Evolutionary conservation across 1,139 yeast species (phyloP).

Genomic region (Diutina mesorugosa): DNA sequence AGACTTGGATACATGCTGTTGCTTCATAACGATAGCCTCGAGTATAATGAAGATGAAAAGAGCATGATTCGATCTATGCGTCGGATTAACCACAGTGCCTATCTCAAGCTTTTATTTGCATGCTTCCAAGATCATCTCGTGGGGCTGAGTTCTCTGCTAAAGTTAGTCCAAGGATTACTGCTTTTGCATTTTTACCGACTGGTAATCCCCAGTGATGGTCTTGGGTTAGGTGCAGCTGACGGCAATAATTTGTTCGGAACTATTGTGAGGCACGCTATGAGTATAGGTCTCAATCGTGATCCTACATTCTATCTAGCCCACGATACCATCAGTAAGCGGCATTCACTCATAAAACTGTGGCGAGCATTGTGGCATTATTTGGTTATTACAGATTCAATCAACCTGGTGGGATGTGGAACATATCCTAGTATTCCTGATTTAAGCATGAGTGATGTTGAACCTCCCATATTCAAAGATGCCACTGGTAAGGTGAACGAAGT

Average conservation of each 20-base stretch:
- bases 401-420: slow-evolving; percentile 24
- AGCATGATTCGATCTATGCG: neutral
- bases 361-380: slow-evolving; percentile 26
- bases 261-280: slow-evolving; percentile 25
- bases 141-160: slow-evolving; percentile 3
- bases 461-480: slow-evolving; percentile 9
- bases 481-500: slow-evolving; percentile 4
- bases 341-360: slow-evolving; percentile 20
- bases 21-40: neutral
- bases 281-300: slow-evolving; percentile 33
- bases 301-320: slow-evolving; percentile 22
- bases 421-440: slow-evolving; percentile 15
- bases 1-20: neutral
- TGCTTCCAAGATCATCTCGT: neutral
- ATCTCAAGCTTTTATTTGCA: neutral
- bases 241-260: slow-evolving; percentile 26
- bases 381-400: slow-evolving; percentile 17
- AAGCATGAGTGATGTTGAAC: slow-evolving; percentile 21
- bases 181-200: slow-evolving; percentile 23
- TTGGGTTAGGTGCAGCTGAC: slow-evolving; percentile 31
- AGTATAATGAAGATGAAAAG: slow-evolving; percentile 1
- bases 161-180: slow-evolving; percentile 12
- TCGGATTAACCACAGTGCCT: neutral
- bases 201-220: slow-evolving; percentile 30
- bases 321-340: slow-evolving; percentile 17